These are phyloP conservation scores for Pleurotus ostreatus DNA, from an alignment of 768 basidiomycete species.

Conservation along the genomic window DNA sequence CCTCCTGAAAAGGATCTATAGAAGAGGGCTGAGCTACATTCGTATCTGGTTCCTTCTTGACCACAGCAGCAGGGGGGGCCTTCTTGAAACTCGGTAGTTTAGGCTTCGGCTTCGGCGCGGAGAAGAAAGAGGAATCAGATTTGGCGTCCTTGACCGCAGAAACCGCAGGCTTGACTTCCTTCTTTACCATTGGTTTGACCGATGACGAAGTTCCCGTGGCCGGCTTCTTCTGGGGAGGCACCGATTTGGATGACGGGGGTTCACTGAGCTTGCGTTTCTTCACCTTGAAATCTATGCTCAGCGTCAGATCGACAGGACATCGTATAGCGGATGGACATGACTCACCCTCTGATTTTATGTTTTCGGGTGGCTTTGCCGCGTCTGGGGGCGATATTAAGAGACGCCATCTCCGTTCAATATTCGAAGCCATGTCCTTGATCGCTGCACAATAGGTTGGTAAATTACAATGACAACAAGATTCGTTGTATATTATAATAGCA, in stretches of 20 bases:
- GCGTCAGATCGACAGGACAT: slow-evolving; percentile 18
- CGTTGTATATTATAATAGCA: slow-evolving; percentile 51
- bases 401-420: slow-evolving; percentile 83
- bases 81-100: slow-evolving; percentile 88
- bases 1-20: slow-evolving; percentile 80
- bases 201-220: slow-evolving; percentile 46
- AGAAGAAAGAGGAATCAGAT: slow-evolving; percentile 86
- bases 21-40: slow-evolving; percentile 76
- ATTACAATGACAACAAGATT: slow-evolving; percentile 43
- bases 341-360: slow-evolving; percentile 64
- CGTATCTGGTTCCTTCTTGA: slow-evolving; percentile 48
- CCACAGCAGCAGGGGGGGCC: slow-evolving; percentile 38
- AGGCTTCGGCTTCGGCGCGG: slow-evolving; percentile 78
- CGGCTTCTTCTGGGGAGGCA: slow-evolving; percentile 63
- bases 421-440: slow-evolving; percentile 91
- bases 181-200: slow-evolving; percentile 49
- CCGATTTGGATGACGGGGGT: slow-evolving; percentile 37
- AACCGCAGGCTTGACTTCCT: slow-evolving; percentile 37
- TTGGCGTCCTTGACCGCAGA: slow-evolving; percentile 67
- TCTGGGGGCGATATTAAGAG: slow-evolving; percentile 44
- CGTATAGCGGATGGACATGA: slow-evolving; percentile 46
- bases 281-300: slow-evolving; percentile 42
- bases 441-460: slow-evolving; percentile 45
- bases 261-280: slow-evolving; percentile 79
- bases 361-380: slow-evolving; percentile 38